These are phyloP conservation scores for Echites panduratus DNA, from an alignment of 257 asterid species.

Conservation along the genomic window DNA sequence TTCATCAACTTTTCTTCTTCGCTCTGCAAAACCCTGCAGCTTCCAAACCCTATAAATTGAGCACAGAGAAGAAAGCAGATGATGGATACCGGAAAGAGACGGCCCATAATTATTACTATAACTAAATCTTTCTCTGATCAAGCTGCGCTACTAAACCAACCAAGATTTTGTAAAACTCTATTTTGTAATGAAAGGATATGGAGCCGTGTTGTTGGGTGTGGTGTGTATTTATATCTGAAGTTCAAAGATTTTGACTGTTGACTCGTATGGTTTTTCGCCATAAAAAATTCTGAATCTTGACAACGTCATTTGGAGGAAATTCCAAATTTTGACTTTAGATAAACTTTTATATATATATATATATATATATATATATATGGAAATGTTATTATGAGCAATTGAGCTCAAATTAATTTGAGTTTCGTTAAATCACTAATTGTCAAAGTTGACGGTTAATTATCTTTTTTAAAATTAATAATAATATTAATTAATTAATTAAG, in stretches of 20 bases:
- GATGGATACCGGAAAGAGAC: slow-evolving; percentile 2
- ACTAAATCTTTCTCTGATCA: slow-evolving; percentile 1
- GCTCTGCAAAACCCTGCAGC: slow-evolving; percentile 22
- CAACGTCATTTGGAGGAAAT: neutral
- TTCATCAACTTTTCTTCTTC: slow-evolving; percentile 12
- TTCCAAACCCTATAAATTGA: slow-evolving; percentile 14
- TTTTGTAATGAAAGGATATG: neutral
- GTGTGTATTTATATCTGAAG: slow-evolving; percentile 6
- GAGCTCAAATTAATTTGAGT: no score
- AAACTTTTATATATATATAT: no score
- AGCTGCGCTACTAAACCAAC: neutral
- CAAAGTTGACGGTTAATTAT: no score
- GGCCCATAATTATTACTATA: slow-evolving; percentile 20
- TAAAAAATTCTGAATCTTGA: slow-evolving; percentile 5
- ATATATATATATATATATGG: no score
- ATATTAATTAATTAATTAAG: no score
- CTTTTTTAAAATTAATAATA: no score
- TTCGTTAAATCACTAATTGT: no score
- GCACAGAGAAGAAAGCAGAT: slow-evolving; percentile 6
- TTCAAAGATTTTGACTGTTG: slow-evolving; percentile 17
- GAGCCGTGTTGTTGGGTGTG: neutral
- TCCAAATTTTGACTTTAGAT: neutral
- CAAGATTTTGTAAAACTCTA: neutral
- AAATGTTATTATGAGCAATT: no score
- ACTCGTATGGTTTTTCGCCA: neutral